These are phyloP conservation scores for Lithospermum erythrorhizon DNA, from an alignment of 257 asterid genomes.

Conservation along the genomic window DNA sequence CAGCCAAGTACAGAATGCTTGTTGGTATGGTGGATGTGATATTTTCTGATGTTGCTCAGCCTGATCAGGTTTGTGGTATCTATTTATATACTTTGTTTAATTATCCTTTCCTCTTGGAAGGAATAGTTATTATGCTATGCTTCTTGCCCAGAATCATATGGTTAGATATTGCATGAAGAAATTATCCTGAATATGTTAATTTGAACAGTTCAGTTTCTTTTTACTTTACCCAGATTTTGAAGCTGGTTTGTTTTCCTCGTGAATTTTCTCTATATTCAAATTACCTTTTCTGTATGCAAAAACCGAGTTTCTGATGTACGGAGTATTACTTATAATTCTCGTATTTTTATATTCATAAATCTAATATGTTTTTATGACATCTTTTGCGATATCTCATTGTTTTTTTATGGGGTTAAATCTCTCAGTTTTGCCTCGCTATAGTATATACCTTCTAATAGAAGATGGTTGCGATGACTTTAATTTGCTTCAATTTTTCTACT, in stretches of 20 bases:
- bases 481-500: not conserved
- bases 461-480: too few species aligned
- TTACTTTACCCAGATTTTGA: too few species aligned
- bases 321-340: too few species aligned
- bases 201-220: too few species aligned
- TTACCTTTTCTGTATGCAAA: slow-evolving; percentile 25
- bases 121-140: not conserved
- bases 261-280: not conserved
- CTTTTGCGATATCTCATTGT: not conserved
- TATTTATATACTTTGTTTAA: not conserved
- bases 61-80: slow-evolving; percentile 61
- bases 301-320: slow-evolving; percentile 94
- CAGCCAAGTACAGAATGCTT: slow-evolving; percentile 90
- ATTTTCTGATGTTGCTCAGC: slow-evolving; percentile 98
- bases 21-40: slow-evolving; percentile 98
- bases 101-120: not conserved
- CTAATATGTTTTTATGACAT: too few species aligned
- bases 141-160: too few species aligned
- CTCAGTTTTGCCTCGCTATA: not conserved
- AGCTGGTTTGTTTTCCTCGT: not conserved
- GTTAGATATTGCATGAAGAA: too few species aligned
- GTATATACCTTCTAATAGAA: too few species aligned
- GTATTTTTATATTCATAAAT: not conserved
- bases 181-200: too few species aligned
- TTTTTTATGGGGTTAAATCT: not conserved